Evolutionary conservation across 148 eudicot genomes (phyloP).

Genomic region (Pouteria glomerata): DNA sequence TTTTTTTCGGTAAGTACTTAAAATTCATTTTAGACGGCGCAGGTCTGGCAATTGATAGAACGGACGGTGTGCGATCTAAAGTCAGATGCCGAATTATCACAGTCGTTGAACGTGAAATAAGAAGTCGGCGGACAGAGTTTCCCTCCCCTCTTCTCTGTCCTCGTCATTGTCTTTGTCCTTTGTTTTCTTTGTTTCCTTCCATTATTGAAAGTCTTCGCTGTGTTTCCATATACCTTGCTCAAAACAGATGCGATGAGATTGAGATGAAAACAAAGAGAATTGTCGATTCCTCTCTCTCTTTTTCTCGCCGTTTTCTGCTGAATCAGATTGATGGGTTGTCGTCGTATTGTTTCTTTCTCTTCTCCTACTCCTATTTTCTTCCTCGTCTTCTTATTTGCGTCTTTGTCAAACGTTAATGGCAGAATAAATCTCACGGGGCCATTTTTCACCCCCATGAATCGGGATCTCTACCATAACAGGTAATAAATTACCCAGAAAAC

Average conservation of each 20-base stretch:
- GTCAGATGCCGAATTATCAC: background rate
- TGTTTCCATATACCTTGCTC: background rate
- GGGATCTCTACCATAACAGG: conserved; percentile 90
- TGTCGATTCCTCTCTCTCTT: background rate
- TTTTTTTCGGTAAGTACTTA: no score
- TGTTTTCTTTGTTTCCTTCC: background rate
- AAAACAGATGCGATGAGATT: background rate
- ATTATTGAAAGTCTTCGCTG: background rate
- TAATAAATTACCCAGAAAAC: conserved; percentile 18
- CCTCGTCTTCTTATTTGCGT: conserved; percentile 16
- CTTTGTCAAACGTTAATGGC: conserved; percentile 27
- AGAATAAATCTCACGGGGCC: conserved; percentile 20
- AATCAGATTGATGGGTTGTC: conserved; percentile 18
- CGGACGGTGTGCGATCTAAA: background rate
- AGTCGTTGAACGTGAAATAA: background rate
- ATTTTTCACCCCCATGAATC: conserved; percentile 66
- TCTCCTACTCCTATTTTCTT: conserved; percentile 21
- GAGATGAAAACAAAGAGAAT: background rate
- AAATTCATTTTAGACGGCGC: no score
- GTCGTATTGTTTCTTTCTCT: conserved; percentile 16
- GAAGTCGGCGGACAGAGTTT: background rate
- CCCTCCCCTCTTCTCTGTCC: background rate
- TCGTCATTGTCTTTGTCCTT: background rate
- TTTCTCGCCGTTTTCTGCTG: no score
- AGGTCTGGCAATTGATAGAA: no score